Conservation (phyloP, 805 yeast genomes). For the Nakazawaea anatomiae region DNA sequence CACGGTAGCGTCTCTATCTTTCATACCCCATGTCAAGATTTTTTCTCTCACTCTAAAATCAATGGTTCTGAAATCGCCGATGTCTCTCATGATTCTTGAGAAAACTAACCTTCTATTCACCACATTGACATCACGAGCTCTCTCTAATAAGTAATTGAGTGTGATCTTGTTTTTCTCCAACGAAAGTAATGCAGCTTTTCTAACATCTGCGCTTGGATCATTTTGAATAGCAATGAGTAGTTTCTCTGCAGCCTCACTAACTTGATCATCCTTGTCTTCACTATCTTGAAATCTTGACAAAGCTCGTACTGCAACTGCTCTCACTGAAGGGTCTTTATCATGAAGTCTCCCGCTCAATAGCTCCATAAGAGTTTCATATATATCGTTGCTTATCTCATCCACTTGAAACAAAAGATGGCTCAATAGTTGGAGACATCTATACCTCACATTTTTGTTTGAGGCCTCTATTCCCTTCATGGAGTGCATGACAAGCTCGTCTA, state of each 20-base stretch:
- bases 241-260: slow-evolving; percentile 41
- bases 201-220: slow-evolving; percentile 84
- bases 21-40: slow-evolving; percentile 76
- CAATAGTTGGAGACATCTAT: slow-evolving; percentile 69
- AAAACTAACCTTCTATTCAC: slow-evolving; percentile 70
- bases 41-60: slow-evolving; percentile 54
- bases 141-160: slow-evolving; percentile 55
- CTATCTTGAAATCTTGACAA: slow-evolving; percentile 67
- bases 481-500: slow-evolving; percentile 57
- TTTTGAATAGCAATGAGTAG: slow-evolving; percentile 53
- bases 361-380: slow-evolving; percentile 57
- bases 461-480: slow-evolving; percentile 76
- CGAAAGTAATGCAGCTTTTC: slow-evolving; percentile 77
- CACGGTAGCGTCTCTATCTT: slow-evolving; percentile 77
- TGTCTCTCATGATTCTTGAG: slow-evolving; percentile 57
- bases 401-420: slow-evolving; percentile 67
- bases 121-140: slow-evolving; percentile 77
- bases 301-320: slow-evolving; percentile 82
- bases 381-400: slow-evolving; percentile 68
- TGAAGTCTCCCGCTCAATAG: slow-evolving; percentile 57
- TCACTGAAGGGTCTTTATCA: slow-evolving; percentile 71
- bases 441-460: slow-evolving; percentile 70
- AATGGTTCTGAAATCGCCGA: slow-evolving; percentile 54
- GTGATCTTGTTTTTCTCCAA: slow-evolving; percentile 51
- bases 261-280: slow-evolving; percentile 30